Percentiles rank a stretch among this genome's conserved stretches.
Conservation (phyloP, 495 filamentous ascomycete genomes). For the Penicillium manginii region DNA sequence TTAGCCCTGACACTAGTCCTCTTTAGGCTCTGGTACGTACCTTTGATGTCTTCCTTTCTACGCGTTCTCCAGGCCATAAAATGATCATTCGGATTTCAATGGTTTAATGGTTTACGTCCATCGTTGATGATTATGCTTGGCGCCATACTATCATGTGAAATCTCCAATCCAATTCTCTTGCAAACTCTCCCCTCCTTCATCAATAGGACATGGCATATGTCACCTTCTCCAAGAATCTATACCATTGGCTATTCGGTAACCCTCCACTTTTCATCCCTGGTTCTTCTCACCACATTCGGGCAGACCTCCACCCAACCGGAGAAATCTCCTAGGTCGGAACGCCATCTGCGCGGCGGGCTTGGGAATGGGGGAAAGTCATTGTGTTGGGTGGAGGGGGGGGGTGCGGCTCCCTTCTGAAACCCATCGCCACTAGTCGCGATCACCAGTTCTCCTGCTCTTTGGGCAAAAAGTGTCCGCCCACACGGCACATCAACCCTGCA, state of each 20-base stretch:
- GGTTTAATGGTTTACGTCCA: no score
- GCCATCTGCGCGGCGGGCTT: neutral
- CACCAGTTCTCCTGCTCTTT: constrained; percentile 2
- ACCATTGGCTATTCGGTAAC: neutral
- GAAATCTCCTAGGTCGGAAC: neutral
- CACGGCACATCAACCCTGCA: neutral
- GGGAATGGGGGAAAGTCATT: neutral
- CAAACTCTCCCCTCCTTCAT: no score
- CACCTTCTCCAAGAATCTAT: neutral
- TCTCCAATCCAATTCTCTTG: neutral
- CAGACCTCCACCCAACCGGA: neutral
- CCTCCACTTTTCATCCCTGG: neutral
- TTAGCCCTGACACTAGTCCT: neutral
- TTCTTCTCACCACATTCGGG: neutral
- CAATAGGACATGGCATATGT: neutral
- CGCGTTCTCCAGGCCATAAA: neutral
- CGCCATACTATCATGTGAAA: neutral
- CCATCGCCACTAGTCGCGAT: constrained; percentile 10
- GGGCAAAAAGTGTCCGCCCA: neutral
- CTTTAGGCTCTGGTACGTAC: neutral
- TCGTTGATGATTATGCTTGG: no score
- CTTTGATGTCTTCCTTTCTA: neutral
- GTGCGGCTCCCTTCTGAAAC: neutral
- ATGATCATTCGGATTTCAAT: no score
- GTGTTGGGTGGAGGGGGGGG: neutral